Conservation (phyloP, 2,329 filamentous ascomycete species). For the Ceratocystis colombiana region DNA sequence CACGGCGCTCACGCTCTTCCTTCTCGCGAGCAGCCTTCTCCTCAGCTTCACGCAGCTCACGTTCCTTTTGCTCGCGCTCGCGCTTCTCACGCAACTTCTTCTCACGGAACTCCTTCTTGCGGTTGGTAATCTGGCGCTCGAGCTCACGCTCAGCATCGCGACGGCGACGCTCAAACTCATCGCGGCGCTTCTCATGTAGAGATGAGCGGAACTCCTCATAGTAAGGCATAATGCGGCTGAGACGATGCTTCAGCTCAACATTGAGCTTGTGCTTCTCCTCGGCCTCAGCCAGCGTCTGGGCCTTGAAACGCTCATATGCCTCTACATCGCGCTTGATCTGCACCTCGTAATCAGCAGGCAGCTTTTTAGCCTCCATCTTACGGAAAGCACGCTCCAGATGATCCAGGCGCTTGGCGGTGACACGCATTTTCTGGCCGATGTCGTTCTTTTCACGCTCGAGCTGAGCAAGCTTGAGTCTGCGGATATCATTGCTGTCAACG, state of each 20-base stretch:
- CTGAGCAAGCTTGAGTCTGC: constrained; percentile 88
- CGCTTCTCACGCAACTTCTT: constrained; percentile 70
- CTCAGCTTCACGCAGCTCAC: constrained; percentile 68
- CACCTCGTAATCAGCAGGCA: constrained; percentile 70
- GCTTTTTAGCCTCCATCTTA: constrained; percentile 88
- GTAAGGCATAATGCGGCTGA: constrained; percentile 68
- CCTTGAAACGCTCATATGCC: constrained; percentile 69
- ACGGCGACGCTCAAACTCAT: constrained; percentile 91
- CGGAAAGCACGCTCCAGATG: constrained; percentile 95
- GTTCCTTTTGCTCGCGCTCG: constrained; percentile 76
- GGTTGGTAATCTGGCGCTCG: constrained; percentile 77
- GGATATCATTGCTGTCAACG: constrained; percentile 79
- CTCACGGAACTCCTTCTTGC: constrained; percentile 82
- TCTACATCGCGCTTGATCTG: constrained; percentile 70
- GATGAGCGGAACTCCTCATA: constrained; percentile 78
- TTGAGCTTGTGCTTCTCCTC: constrained; percentile 86
- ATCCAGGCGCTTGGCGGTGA: constrained; percentile 91
- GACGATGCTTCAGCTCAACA: constrained; percentile 85
- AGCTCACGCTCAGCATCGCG: constrained; percentile 87
- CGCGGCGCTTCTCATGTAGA: constrained; percentile 76
- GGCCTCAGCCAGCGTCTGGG: constrained; percentile 66
- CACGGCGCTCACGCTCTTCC: constrained; percentile 68
- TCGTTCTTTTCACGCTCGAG: constrained; percentile 98
- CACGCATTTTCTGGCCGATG: constrained; percentile 77
- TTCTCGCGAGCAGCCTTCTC: constrained; percentile 72